Percentiles rank a stretch among this genome's conserved stretches.
Evolutionary conservation across 2,329 filamentous ascomycete species (phyloP).

Genomic region (Diplodia sapinea): DNA sequence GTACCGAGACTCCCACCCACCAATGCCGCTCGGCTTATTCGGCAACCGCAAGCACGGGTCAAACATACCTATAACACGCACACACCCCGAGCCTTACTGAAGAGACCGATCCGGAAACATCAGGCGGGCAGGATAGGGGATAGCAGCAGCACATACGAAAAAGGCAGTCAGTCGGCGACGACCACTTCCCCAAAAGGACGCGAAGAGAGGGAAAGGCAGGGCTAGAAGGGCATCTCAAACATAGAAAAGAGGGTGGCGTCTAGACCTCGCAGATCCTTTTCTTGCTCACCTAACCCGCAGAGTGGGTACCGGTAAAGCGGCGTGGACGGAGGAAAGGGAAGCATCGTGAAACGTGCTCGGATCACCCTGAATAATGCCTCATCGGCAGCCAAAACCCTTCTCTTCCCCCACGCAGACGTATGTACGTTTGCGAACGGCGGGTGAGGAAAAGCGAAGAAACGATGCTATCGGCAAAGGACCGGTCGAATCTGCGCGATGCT

Average conservation of each 20-base stretch:
- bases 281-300: not conserved
- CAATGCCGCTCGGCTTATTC: not conserved
- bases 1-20: not conserved
- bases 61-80: not conserved
- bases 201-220: not conserved
- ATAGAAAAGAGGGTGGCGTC: not conserved
- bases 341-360: constrained; percentile 26
- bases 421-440: not conserved
- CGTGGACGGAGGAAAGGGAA: not conserved
- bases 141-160: not conserved
- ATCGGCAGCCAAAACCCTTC: not conserved
- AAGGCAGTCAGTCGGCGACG: not conserved
- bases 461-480: not conserved
- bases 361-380: constrained; percentile 23
- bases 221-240: too few species aligned
- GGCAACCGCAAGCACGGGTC: not conserved
- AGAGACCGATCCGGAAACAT: too few species aligned
- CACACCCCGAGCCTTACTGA: not conserved
- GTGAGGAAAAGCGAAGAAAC: not conserved
- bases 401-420: not conserved
- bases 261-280: not conserved
- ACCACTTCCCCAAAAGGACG: not conserved
- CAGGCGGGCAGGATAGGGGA: not conserved
- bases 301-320: not conserved
- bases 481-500: too few species aligned